A percentile compares a stretch with the other conserved stretches of the same genome.
phyloP scores from a whole-genome alignment of 768 basidiomycete species.

The Xanthoconium stramineum region DNA sequence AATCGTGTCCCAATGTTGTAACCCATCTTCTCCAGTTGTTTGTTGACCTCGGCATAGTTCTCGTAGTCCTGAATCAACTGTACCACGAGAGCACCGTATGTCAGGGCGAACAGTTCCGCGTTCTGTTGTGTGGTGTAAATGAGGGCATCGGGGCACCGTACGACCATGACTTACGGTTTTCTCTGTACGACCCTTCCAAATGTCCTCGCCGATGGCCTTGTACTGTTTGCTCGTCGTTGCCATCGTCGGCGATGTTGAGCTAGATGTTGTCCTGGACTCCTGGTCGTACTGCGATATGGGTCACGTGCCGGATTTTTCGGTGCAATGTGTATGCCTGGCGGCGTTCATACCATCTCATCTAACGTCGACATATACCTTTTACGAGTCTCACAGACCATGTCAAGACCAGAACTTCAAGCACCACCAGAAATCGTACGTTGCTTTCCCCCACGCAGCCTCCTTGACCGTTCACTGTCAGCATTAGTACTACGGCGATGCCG shows the following conservation, averaged over 20 bases:
- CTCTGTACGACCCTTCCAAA: conserved; percentile 93
- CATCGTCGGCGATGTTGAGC: conserved; percentile 39
- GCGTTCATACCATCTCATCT: no score
- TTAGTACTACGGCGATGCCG: conserved; percentile 94
- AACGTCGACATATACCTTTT: not conserved
- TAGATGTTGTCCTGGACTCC: not conserved
- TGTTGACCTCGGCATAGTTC: conserved; percentile 92
- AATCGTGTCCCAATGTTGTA: conserved; percentile 96
- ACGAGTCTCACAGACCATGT: conserved; percentile 46
- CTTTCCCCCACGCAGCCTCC: not conserved
- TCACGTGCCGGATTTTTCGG: conserved; percentile 23
- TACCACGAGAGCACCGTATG: conserved; percentile 96
- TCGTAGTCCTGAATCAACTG: conserved; percentile 99
- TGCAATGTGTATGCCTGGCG: not conserved
- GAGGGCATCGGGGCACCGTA: conserved; percentile 7
- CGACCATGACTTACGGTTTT: conserved; percentile 70
- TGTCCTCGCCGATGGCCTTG: conserved; percentile 88
- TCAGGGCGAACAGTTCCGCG: conserved; percentile 94
- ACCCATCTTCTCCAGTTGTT: conserved; percentile 98
- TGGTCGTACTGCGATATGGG: conserved; percentile 6
- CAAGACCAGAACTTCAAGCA: conserved; percentile 82
- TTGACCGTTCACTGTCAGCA: not conserved
- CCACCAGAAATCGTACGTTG: conserved; percentile 82
- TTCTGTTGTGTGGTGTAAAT: conserved; percentile 56
- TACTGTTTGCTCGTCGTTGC: conserved; percentile 78